Conservation (phyloP, 768 basidiomycete genomes). For the Mycena indigotica region DNA sequence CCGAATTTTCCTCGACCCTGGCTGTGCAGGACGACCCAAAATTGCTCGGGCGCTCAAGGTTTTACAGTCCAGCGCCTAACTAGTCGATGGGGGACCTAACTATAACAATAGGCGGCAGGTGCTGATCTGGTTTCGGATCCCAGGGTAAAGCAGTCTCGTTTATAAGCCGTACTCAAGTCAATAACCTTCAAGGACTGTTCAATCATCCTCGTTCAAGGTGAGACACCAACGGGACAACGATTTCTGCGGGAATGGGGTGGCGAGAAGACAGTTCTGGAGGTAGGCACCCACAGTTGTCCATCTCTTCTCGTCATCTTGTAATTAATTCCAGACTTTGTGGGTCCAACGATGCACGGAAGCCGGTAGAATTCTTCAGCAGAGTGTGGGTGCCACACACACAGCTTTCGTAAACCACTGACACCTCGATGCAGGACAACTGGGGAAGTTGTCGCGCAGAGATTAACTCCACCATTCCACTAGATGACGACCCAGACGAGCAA, state of each 20-base stretch:
- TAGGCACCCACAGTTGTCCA: background rate
- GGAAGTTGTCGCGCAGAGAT: conserved; percentile 24
- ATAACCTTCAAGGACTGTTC: conserved; percentile 10
- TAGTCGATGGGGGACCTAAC: background rate
- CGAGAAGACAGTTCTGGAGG: conserved; percentile 46
- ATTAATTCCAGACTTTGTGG: conserved; percentile 59
- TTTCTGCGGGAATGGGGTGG: conserved; percentile 62
- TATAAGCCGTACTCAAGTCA: background rate
- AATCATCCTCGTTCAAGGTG: conserved; percentile 61
- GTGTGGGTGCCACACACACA: conserved; percentile 5
- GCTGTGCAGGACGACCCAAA: background rate
- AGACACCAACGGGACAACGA: conserved; percentile 51
- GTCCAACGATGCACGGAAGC: conserved; percentile 45
- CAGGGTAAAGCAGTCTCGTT: conserved; percentile 21
- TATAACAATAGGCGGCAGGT: conserved; percentile 49
- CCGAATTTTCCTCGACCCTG: background rate
- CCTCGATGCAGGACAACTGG: conserved; percentile 23
- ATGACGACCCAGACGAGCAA: conserved; percentile 39
- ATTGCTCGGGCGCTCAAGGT: background rate
- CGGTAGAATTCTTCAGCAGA: conserved; percentile 45
- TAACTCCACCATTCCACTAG: conserved; percentile 3
- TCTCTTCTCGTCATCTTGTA: conserved; percentile 36
- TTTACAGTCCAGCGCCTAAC: background rate
- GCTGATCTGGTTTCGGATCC: conserved; percentile 54
- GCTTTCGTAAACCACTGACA: background rate